These are phyloP conservation scores for Saccharomyces pastorianus DNA, from an alignment of 1,139 yeast genomes.

Conservation along the genomic window DNA sequence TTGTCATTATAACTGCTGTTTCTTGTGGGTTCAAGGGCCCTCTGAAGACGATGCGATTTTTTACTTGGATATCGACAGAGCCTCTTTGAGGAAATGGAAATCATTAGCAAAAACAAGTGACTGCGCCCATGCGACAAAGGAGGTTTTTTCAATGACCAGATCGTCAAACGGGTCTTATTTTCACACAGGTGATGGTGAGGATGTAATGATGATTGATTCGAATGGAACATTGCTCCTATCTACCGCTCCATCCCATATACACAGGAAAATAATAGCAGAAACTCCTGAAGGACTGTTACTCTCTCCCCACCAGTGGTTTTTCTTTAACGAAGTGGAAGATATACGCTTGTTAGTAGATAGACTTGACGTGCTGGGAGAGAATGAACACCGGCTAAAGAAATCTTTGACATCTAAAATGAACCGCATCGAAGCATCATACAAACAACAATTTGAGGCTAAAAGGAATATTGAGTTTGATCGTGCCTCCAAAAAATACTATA, in stretches of 20 bases:
- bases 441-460: background rate
- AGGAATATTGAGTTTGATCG: background rate
- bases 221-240: background rate
- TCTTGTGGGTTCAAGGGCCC: conserved; percentile 1
- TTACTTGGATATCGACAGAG: background rate
- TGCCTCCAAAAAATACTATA: background rate
- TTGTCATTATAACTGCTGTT: background rate
- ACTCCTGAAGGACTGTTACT: background rate
- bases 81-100: background rate
- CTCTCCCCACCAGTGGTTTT: background rate
- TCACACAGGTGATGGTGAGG: background rate
- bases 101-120: background rate
- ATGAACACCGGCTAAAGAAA: background rate
- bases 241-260: background rate
- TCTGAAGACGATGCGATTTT: conserved; percentile 1
- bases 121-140: background rate
- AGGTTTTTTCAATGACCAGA: background rate
- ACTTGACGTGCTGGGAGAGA: background rate
- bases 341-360: background rate
- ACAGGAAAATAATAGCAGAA: background rate
- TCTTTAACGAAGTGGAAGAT: background rate
- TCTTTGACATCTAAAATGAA: background rate
- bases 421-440: background rate
- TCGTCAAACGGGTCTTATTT: background rate
- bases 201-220: background rate